Evolutionary conservation across 805 yeast genomes (phyloP), one percentile per base, ranked within the genome.

Genomic region (Maudiozyma pseudohumilis): DNA sequence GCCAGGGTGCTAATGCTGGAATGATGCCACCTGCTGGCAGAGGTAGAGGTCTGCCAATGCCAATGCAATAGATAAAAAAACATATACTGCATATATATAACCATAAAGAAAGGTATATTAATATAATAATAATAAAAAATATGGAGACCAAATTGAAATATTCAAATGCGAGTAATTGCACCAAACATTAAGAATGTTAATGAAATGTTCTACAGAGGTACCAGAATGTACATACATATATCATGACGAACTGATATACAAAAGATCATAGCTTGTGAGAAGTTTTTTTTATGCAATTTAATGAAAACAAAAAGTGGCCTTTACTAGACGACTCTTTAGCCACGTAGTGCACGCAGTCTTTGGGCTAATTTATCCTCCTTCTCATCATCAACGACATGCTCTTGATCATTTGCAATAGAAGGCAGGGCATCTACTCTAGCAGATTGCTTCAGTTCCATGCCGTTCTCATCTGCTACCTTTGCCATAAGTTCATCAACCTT

Each of bases 401-500:
- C 63, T 3, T 69, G 49, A 10, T 68, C 70, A 1, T 75, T 73
- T 49, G 72, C 65, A 12, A 86, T 75, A 43, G 75, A 82, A 32
- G 74, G 74, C 6, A 66, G 59, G 3, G 59, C 50, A 22, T 66
- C 67, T 20, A 65, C 60, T 12, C 65, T 69, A 44, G 94, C 74
- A 35, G 85, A 80, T 50, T 88, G 96, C 50, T 80, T 79, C 66
- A 88, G 69, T 56, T 92, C 97, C 30, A 92, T 67, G 2, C 98
- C 99, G 0, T 96, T 96, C 56, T 89, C 97, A 56, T 89, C 97
- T 0, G 97, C 97, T 12, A 92, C 88, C 58, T 84, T 86, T 53
- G 71, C 86, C 83, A 89, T 73, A 54, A 89, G 66, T 42, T 80
- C 73, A 55, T 92, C 96, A 25, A 89, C 98, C 45, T 88, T 92